Base-by-base conservation (phyloP, 768 basidiomycete genomes). In the Russula griseocarnosa region DNA sequence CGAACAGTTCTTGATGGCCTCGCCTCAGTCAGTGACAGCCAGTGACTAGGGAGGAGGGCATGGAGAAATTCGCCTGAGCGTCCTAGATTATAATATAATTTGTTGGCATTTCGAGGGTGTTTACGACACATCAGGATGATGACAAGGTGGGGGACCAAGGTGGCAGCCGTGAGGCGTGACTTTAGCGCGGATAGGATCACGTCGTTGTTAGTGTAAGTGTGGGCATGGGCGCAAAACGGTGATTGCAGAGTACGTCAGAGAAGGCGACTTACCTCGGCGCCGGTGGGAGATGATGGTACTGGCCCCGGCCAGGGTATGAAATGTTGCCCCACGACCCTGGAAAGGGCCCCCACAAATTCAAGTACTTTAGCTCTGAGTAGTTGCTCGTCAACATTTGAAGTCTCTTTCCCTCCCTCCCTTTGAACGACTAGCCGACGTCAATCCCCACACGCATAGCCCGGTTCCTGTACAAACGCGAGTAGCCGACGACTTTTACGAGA, bases 221-320 rank as follows among this genome's bases (percentile, higher is more conserved):
- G 34, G 40, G 47, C 28, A 16, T 42, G 55, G 59, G 60, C 60
- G 64, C 54, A 56, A 56, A 47, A 55, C 46, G 50, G 59, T 60
- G 59, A 61, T 65, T 59, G 64, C 34, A 38, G 54, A 44, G 55
- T 61, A 65, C 64, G 64, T 65, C 64, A 65, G 61, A 40, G 32
- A 56, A 56, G 20, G 55, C 30, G 16, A 44, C 52, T 32, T 46
- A 61, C 44, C 34, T 47, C 20, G 22, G 20, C 34, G 36, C 54
- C 20, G 36, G 36, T 36, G 36, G 36, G 36, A 36, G 36, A 36
- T 13, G 36, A 36, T 8, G 36, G 36, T 30, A 30, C 30, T 30
- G 32, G 32, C 32, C 32, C 32, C 3, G 36, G 36, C 13, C 36
- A 36, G 11, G 20, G 20, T n/a, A 38, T 16, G 34, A 26, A 14